Evolutionary conservation across 179 eudicot genomes (phyloP).

Genomic region (Carnegiea gigantea): DNA sequence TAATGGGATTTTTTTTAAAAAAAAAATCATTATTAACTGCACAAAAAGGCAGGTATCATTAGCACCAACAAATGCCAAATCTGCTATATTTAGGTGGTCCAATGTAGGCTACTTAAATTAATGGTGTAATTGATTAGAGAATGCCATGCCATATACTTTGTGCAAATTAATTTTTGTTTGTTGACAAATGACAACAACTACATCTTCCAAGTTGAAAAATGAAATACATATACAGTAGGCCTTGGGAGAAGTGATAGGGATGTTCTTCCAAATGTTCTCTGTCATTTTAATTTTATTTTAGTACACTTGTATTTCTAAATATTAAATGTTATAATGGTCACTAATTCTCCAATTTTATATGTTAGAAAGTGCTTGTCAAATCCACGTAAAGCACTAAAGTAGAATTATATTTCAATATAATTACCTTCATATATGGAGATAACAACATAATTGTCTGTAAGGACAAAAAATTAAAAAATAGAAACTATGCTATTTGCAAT

Average conservation of each 20-base stretch:
- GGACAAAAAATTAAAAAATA: no score
- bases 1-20: not conserved
- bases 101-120: not conserved
- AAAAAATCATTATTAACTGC: not conserved
- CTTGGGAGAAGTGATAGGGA: not conserved
- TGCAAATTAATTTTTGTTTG: not conserved
- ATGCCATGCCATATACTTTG: not conserved
- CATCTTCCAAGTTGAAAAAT: not conserved
- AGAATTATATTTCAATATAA: no score
- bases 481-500: no score
- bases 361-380: no score
- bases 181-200: not conserved
- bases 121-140: not conserved
- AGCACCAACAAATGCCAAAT: not conserved
- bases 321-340: no score
- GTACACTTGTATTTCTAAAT: no score
- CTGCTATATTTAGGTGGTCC: not conserved
- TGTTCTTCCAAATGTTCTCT: not conserved
- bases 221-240: not conserved
- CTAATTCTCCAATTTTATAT: no score
- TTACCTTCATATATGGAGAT: no score
- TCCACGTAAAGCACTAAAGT: no score
- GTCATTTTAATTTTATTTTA: no score
- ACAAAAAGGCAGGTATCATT: conserved; percentile 16
- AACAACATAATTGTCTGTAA: no score